Conservation (phyloP, 345 rosid species). For the Eucalyptus fibrosa region DNA sequence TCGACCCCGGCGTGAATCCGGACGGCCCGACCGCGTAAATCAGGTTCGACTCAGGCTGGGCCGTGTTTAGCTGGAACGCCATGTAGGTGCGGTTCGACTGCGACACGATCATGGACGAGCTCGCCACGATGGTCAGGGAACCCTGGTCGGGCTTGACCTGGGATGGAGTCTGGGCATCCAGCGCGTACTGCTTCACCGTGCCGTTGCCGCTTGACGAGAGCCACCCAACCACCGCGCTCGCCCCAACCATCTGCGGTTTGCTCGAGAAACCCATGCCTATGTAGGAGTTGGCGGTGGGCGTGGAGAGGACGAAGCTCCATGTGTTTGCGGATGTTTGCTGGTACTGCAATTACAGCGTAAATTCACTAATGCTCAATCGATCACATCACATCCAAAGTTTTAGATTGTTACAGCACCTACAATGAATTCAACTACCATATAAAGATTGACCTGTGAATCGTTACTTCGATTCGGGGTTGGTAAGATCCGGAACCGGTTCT, state of each 20-base stretch:
- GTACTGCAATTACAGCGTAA: conserved; percentile 21
- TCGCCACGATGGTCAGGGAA: conserved; percentile 10
- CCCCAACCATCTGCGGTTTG: conserved; percentile 49
- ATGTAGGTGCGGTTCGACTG: conserved; percentile 45
- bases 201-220: conserved; percentile 15
- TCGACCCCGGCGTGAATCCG: conserved; percentile 29
- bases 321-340: conserved; percentile 4
- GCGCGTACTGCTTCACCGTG: conserved; percentile 28
- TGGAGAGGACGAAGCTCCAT: conserved; percentile 81
- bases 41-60: conserved; percentile 22
- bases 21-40: conserved; percentile 53
- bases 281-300: conserved; percentile 25
- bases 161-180: conserved; percentile 18
- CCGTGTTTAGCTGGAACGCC: conserved; percentile 43
- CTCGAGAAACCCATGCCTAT: conserved; percentile 70
- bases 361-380: background rate
- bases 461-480: background rate
- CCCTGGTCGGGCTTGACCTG: conserved; percentile 50
- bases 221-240: conserved; percentile 85
- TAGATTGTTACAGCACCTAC: background rate
- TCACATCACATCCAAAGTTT: background rate
- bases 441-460: background rate
- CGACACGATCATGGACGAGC: conserved; percentile 20
- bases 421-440: background rate
- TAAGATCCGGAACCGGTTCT: background rate